A percentile compares a stretch with the other conserved stretches of the same genome.
phyloP scores from a whole-genome alignment of 495 filamentous ascomycete species.

The Daldinia caldariorum region DNA sequence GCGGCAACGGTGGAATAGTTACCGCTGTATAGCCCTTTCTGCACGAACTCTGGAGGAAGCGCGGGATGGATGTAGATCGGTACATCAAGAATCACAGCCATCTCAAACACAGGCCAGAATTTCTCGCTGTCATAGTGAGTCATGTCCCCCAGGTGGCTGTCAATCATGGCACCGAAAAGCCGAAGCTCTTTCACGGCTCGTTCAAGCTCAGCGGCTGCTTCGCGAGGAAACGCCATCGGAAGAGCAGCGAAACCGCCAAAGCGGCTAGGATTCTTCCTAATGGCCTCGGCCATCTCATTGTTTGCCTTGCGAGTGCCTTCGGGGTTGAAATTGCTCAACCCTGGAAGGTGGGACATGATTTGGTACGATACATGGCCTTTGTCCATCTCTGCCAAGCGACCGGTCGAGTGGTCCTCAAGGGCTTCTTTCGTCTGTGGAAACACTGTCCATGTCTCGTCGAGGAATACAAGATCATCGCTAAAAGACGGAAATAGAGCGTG shows the following conservation, averaged over 20 bases:
- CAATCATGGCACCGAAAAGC: constrained; percentile 68
- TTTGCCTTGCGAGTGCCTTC: constrained; percentile 57
- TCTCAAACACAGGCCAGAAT: constrained; percentile 55
- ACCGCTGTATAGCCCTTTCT: constrained; percentile 51
- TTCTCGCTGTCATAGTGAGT: constrained; percentile 58
- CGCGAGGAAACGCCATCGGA: constrained; percentile 58
- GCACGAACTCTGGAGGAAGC: constrained; percentile 50
- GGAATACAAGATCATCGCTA: constrained; percentile 35
- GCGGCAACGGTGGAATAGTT: constrained; percentile 55
- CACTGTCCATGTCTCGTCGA: constrained; percentile 39
- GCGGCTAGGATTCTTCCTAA: constrained; percentile 56
- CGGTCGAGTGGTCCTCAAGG: constrained; percentile 52
- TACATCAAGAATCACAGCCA: constrained; percentile 62
- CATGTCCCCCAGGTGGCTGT: constrained; percentile 60
- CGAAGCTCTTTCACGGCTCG: constrained; percentile 54
- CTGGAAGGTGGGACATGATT: constrained; percentile 64
- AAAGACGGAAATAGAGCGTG: constrained; percentile 60
- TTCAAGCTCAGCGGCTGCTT: constrained; percentile 60
- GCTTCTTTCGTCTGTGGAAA: constrained; percentile 42
- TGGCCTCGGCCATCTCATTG: constrained; percentile 61
- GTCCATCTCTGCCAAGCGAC: constrained; percentile 64
- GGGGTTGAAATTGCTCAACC: constrained; percentile 44
- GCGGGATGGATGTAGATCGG: constrained; percentile 69
- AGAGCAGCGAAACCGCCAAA: constrained; percentile 66
- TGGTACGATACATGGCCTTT: constrained; percentile 62